Base-by-base conservation (phyloP, 345 rosid genomes). In the Excoecaria agallocha region DNA sequence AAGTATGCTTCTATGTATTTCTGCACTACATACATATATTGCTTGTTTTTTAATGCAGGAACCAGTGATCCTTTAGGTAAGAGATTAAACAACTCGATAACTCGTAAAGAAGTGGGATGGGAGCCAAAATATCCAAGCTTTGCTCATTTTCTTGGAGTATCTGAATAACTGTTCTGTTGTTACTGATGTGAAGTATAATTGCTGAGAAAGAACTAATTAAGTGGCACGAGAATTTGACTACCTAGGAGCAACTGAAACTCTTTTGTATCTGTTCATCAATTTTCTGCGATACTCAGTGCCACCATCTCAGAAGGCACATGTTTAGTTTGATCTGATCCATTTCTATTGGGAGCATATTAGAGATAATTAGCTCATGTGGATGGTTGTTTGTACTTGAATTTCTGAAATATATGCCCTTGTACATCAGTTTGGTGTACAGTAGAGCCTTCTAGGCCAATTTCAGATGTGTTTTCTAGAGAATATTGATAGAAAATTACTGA, bases 61-160 rank as follows among this genome's bases (percentile, higher is more conserved):
- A 95, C 86, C 3, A 79, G 67, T 71, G 99, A 83, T 81, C 96
- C 93, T 39, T 70, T 93, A 74, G 98, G 99, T 35, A 95, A 95
- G 88, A 91, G 80, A 78, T 76, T 95, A 79, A 89, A 89, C 91
- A 95, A 93, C 86, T 78, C 91, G 0, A 80, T 70, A 77, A 95
- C 99, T 75, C 86, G 91, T 8, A 73, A 81, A 1, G 97, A 91
- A 67, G 75, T 95, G 51, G 97, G 87, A 56, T 93, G 99, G 99
- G 93, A 95, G 79, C 98, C 98, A 1, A 89, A 89, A 79, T 85
- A 90, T 77, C 87, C 86, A 19, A 93, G 97, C 86, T 95, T 95
- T 74, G 89, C 92, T 68, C 85, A 85, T 3, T 95, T 89, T 84
- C 83, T 95, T 12, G 94, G 93, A 71, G 78, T 87, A 43, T 60